Evolutionary conservation across 352 stramenopile species (phyloP).

Genomic region (Thalassiosira livingstoniorum): DNA sequence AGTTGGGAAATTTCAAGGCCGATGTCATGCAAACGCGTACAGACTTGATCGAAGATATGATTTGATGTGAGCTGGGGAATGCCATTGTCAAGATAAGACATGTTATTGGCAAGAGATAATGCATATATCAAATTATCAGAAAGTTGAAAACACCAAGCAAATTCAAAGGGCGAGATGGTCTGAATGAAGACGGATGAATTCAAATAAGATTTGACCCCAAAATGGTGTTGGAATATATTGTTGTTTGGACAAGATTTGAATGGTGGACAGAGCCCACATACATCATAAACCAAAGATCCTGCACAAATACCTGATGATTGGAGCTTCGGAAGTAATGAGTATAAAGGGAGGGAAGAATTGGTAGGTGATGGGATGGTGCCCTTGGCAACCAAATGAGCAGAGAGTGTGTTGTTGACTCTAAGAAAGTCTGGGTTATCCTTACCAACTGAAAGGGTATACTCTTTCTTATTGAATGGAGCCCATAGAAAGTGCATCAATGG

Average conservation of each 20-base stretch:
- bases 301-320: background rate
- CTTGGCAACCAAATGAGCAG: too few relatives aligned
- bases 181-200: background rate
- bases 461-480: background rate
- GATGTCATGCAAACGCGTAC: background rate
- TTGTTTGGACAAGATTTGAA: background rate
- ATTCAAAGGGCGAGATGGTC: conserved; percentile 26
- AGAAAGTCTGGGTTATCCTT: background rate
- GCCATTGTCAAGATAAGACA: background rate
- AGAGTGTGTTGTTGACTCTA: background rate
- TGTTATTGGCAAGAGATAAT: background rate
- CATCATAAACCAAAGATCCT: background rate
- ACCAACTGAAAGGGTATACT: background rate
- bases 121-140: conserved; percentile 2
- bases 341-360: background rate
- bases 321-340: background rate
- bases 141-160: conserved; percentile 5
- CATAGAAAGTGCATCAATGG: conserved; percentile 1
- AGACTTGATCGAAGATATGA: background rate
- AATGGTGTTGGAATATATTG: conserved; percentile 20
- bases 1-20: background rate
- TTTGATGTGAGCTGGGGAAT: conserved; percentile 7
- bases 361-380: background rate
- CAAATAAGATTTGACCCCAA: conserved; percentile 17
- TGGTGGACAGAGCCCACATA: background rate